Base-by-base conservation (phyloP, 2,329 filamentous ascomycete species). In the Fusarium denticulatum region DNA sequence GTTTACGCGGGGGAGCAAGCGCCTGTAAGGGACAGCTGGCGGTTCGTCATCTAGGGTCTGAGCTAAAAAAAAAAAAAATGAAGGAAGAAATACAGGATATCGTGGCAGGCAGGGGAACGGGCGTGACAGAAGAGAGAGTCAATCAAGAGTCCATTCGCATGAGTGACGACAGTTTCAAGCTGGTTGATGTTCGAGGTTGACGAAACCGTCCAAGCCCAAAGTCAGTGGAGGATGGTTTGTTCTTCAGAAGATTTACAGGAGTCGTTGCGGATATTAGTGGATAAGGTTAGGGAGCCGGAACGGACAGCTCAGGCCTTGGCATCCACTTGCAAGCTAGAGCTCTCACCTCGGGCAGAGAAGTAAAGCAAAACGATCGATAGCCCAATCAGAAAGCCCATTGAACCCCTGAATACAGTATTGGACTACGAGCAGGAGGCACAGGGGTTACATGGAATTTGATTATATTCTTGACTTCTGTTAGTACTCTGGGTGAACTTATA, bases 1-100 rank as follows among this genome's bases (percentile, higher is more conserved):
- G 77, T 77, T 79, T 79, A 81, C 79, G 82, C 78, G 78, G 79
- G 77, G 79, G 71, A 77, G 77, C 77, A 64, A 78, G 76, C 75
- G 73, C 69, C 75, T 67, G 71, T 69, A 74, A 79, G 75, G 60
- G 76, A 78, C 76, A 76, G 71, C 76, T 76, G 78, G 78, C 74
- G 75, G 77, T 80, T 80, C 82, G 80, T 83, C 82, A 83, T 82
- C 79, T 80, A 79, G 78, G 74, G 78, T 82, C 77, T 74, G 76
- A 60, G 56, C 42, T 52, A 42, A 28, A 36, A 34, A 36, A 32
- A 34, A 34, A 34, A 34, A 32, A n/a, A 39, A 30, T 30, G 26
- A 68, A 67, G 46, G 60, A 67, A 65, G 65, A n/a, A 39, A 61
- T 62, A 56, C 53, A 43, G 45, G 37, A 34, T 65, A 45, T 63